Percentiles rank a stretch among this genome's conserved stretches.
Evolutionary conservation across 352 stramenopile species (phyloP).

Genomic region (Pythium insidiosum): DNA sequence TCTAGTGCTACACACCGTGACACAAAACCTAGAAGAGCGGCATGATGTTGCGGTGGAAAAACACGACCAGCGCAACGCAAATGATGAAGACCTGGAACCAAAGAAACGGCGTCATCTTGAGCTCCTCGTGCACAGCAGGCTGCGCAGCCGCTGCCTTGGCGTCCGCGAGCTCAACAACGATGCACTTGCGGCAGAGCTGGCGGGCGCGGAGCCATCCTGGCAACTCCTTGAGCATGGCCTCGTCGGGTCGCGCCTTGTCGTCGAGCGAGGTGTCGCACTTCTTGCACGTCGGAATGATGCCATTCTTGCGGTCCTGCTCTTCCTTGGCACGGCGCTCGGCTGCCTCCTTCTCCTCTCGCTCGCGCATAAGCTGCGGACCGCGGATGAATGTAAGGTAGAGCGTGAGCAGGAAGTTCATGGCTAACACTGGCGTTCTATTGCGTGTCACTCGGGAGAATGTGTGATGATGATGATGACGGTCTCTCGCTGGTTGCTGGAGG

Average conservation of each 20-base stretch:
- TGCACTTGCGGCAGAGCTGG: slow-evolving; percentile 39
- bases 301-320: slow-evolving; percentile 38
- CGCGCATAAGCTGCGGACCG: slow-evolving; percentile 41
- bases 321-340: slow-evolving; percentile 33
- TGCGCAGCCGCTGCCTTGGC: slow-evolving; percentile 1
- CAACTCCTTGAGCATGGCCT: background rate
- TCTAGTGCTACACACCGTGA: too few relatives aligned
- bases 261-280: slow-evolving; percentile 58
- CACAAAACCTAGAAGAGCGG: slow-evolving; percentile 53
- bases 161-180: slow-evolving; percentile 13
- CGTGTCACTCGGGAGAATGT: background rate
- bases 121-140: slow-evolving; percentile 13
- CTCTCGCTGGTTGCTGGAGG: too few relatives aligned
- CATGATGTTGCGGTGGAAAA: slow-evolving; percentile 65
- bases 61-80: slow-evolving; percentile 39
- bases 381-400: slow-evolving; percentile 74
- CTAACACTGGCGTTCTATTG: too few relatives aligned
- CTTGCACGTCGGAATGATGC: slow-evolving; percentile 26
- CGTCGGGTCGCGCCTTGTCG: slow-evolving; percentile 4
- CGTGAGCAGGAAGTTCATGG: slow-evolving; percentile 74
- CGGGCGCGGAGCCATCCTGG: too few relatives aligned
- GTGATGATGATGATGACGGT: background rate
- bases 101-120: slow-evolving; percentile 62
- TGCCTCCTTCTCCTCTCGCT: slow-evolving; percentile 42
- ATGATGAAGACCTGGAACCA: slow-evolving; percentile 66